Evolutionary conservation across 768 basidiomycete genomes (phyloP).

Genomic region (Tylopilus rubrobrunneus): DNA sequence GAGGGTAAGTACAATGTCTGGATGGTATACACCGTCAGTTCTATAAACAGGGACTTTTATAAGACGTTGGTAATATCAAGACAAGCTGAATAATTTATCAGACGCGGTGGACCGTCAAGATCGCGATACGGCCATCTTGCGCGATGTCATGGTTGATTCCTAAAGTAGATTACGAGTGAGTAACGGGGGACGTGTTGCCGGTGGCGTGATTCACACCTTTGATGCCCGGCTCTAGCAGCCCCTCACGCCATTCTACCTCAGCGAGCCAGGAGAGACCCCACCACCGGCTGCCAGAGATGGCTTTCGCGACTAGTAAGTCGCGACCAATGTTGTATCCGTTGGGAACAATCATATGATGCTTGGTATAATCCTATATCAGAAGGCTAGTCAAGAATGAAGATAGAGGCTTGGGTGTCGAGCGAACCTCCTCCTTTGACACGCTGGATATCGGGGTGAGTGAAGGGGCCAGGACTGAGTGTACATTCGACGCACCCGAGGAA

Average conservation of each 20-base stretch:
- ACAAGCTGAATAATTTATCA: constrained; percentile 15
- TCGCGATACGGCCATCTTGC: constrained; percentile 78
- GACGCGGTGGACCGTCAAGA: constrained; percentile 61
- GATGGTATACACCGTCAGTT: constrained; percentile 15
- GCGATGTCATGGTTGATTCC: constrained; percentile 79
- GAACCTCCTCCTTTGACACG: constrained; percentile 68
- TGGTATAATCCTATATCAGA: constrained; percentile 44
- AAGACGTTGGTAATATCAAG: neutral
- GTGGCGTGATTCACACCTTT: constrained; percentile 44
- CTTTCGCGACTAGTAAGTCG: constrained; percentile 70
- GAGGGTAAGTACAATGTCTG: constrained; percentile 1
- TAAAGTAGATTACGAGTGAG: constrained; percentile 25
- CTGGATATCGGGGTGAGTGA: constrained; percentile 32
- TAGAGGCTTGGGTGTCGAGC: neutral
- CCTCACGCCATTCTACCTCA: constrained; percentile 70
- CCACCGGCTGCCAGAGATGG: constrained; percentile 57
- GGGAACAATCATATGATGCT: constrained; percentile 68
- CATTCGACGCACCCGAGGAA: constrained; percentile 63
- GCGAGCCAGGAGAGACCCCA: constrained; percentile 71
- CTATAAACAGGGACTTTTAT: neutral
- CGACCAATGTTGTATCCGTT: constrained; percentile 83
- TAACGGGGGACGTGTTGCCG: neutral
- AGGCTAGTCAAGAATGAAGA: constrained; percentile 1
- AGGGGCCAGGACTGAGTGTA: neutral
- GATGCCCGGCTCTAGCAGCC: constrained; percentile 63